A percentile compares a stretch with the other conserved stretches of the same genome.
phyloP scores from a whole-genome alignment of 352 stramenopile species.

The Pythium rhizo-oryzae region DNA sequence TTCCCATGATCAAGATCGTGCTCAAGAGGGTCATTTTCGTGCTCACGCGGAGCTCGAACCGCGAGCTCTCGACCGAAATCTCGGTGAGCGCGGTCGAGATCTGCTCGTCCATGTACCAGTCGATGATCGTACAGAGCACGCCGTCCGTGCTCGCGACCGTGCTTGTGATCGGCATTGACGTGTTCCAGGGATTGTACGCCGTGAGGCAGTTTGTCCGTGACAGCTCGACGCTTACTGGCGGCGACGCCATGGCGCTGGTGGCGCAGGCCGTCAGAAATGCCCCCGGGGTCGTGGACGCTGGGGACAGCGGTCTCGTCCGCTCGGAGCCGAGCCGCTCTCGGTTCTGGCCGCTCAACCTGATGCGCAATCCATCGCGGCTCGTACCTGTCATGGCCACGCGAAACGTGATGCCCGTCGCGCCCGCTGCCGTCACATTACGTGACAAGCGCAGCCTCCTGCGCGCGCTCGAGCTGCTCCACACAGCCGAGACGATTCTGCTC shows the following conservation, averaged over 20 bases:
- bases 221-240: not conserved
- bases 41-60: not conserved
- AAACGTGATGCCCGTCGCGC: too few relatives aligned
- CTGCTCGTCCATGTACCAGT: conserved; percentile 19
- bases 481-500: conserved; percentile 23
- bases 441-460: conserved; percentile 1
- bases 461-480: conserved; percentile 6
- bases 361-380: too few relatives aligned
- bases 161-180: conserved; percentile 22
- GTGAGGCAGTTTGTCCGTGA: conserved; percentile 8
- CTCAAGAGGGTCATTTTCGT: conserved; percentile 1
- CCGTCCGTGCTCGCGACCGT: conserved; percentile 13
- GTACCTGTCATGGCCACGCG: too few relatives aligned
- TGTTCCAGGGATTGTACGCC: conserved; percentile 11
- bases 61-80: not conserved
- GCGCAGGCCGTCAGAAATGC: too few relatives aligned
- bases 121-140: conserved; percentile 26
- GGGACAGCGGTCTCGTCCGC: too few relatives aligned
- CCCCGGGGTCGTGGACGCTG: too few relatives aligned
- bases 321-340: too few relatives aligned
- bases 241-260: not conserved
- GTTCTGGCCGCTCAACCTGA: too few relatives aligned
- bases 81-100: not conserved
- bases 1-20: not conserved
- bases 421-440: not conserved